Percentiles rank a stretch among this genome's conserved stretches.
Conservation (phyloP, 108 stramenopile genomes). For the Nitzschia sp. region DNA sequence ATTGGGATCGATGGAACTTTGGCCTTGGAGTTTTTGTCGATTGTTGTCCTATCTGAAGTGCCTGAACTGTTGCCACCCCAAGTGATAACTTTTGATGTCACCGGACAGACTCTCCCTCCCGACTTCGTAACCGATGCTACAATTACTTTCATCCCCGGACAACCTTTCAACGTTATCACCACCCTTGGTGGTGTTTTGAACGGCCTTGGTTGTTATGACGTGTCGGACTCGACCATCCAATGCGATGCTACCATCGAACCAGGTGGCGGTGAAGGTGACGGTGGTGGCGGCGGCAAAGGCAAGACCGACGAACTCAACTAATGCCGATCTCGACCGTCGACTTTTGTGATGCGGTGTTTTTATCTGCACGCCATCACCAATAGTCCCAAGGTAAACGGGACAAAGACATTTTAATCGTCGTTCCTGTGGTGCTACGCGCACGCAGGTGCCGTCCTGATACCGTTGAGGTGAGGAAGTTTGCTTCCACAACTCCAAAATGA, state of each 20-base stretch:
- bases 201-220: constrained; percentile 12
- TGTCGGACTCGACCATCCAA: not conserved
- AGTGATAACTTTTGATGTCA: not conserved
- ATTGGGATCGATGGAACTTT: not conserved
- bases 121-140: not conserved
- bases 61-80: constrained; percentile 4
- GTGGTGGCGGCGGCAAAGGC: not conserved
- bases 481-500: too few relatives aligned
- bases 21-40: not conserved
- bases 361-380: too few relatives aligned
- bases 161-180: constrained; percentile 7
- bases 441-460: too few relatives aligned
- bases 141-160: not conserved
- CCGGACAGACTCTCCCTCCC: constrained; percentile 6
- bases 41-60: constrained; percentile 4
- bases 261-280: not conserved
- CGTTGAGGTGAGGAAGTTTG: too few relatives aligned
- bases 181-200: constrained; percentile 17
- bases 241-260: constrained; percentile 10
- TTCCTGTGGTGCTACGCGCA: too few relatives aligned
- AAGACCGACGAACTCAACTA: too few relatives aligned
- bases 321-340: too few relatives aligned
- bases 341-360: too few relatives aligned
- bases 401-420: too few relatives aligned
- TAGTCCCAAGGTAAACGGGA: too few relatives aligned